Conservation (phyloP, 306 rosid species). For the Bauhinia variegata region DNA sequence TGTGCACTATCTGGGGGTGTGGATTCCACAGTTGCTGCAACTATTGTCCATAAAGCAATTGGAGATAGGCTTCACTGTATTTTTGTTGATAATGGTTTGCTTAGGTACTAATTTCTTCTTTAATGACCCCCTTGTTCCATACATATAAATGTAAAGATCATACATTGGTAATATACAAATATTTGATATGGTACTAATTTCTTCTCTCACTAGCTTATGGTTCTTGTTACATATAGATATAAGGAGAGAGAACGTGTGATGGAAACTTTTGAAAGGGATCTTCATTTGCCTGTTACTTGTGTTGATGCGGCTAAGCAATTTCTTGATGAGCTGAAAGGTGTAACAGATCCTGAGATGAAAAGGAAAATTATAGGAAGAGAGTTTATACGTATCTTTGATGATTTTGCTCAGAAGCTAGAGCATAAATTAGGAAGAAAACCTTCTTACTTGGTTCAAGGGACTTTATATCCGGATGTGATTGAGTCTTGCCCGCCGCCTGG, state of each 20-base stretch:
- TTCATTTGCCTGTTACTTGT: slow-evolving; percentile 85
- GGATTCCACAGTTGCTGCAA: slow-evolving; percentile 96
- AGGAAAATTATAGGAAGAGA: slow-evolving; percentile 93
- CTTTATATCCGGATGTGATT: slow-evolving; percentile 91
- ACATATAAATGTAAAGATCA: neutral
- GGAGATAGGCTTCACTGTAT: slow-evolving; percentile 94
- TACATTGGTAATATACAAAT: neutral
- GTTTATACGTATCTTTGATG: slow-evolving; percentile 82
- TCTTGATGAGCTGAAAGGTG: slow-evolving; percentile 79
- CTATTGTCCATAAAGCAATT: slow-evolving; percentile 89
- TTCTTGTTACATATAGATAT: slow-evolving; percentile 49
- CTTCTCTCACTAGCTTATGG: slow-evolving; percentile 4
- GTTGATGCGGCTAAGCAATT: slow-evolving; percentile 73
- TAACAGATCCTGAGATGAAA: slow-evolving; percentile 86
- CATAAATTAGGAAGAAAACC: slow-evolving; percentile 66
- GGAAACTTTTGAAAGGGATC: slow-evolving; percentile 86
- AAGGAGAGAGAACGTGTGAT: slow-evolving; percentile 90
- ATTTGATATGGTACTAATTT: neutral
- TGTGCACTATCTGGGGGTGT: slow-evolving; percentile 98
- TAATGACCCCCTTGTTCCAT: too few species aligned
- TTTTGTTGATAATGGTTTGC: slow-evolving; percentile 92
- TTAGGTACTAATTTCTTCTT: slow-evolving; percentile 54
- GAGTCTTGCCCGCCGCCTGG: slow-evolving; percentile 99
- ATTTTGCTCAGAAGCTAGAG: slow-evolving; percentile 74
- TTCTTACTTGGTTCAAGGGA: slow-evolving; percentile 82